Percentiles rank a stretch among this genome's conserved stretches.
phyloP scores from a whole-genome alignment of 2,329 filamentous ascomycete species.

The Sclerotinia spermophila region DNA sequence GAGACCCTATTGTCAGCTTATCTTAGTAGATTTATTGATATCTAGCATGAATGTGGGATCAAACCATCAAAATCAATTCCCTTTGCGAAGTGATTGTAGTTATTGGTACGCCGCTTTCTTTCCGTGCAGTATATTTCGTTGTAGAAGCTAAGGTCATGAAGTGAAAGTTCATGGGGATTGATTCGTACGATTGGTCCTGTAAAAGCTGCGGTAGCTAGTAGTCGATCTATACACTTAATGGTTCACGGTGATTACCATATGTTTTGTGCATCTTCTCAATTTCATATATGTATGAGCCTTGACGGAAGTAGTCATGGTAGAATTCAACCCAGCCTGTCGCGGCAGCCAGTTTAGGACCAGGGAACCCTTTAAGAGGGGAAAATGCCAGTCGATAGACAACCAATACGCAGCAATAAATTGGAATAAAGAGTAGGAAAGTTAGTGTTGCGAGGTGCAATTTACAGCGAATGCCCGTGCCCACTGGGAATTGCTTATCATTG shows the following conservation, averaged over 20 bases:
- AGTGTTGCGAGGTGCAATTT: no score
- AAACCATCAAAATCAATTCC: constrained; percentile 15
- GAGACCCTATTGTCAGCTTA: not conserved
- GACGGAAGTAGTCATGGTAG: constrained; percentile 43
- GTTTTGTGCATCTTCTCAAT: constrained; percentile 43
- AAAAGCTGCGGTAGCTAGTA: not conserved
- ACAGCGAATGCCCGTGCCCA: no score
- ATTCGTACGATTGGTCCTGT: constrained; percentile 37
- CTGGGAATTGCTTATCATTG: no score
- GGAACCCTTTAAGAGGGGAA: constrained; percentile 33
- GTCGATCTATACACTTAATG: not conserved
- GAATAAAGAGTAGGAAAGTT: no score
- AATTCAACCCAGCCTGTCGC: constrained; percentile 27
- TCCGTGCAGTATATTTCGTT: constrained; percentile 39
- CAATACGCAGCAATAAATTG: no score
- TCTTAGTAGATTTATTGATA: not conserved
- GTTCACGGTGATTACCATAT: constrained; percentile 39
- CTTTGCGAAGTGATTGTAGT: constrained; percentile 11
- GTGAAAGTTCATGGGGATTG: constrained; percentile 40
- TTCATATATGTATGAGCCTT: constrained; percentile 42
- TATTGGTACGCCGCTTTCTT: constrained; percentile 11
- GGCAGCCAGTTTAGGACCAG: constrained; percentile 35
- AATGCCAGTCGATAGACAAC: constrained; percentile 30
- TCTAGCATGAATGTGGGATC: not conserved
- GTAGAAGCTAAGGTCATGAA: constrained; percentile 38